Evolutionary conservation across 257 asterid species (phyloP).

Genomic region (Ballota nigra): DNA sequence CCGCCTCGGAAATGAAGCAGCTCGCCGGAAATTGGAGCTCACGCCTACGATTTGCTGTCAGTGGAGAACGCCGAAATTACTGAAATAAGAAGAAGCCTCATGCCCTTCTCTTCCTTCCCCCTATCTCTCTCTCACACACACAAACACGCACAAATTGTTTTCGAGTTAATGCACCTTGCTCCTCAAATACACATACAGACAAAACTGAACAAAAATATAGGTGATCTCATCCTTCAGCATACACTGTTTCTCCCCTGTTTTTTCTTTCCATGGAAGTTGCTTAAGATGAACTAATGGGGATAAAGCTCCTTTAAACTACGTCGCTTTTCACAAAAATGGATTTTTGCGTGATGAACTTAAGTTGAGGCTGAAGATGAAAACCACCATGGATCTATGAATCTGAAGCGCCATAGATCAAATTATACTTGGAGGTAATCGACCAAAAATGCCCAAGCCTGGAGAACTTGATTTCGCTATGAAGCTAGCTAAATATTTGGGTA

Average conservation of each 20-base stretch:
- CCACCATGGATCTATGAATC: conserved; percentile 42
- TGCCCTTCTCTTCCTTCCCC: background rate
- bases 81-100: no score
- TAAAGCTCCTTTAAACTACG: conserved; percentile 19
- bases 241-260: no score
- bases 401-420: conserved; percentile 44
- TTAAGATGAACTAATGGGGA: conserved; percentile 43
- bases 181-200: conserved; percentile 5
- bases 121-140: background rate
- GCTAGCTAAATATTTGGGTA: no score
- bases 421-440: conserved; percentile 23
- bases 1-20: no score
- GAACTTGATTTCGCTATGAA: conserved; percentile 31
- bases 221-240: conserved; percentile 24
- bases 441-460: conserved; percentile 34
- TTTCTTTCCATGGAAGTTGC: conserved; percentile 39
- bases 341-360: conserved; percentile 37
- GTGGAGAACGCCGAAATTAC: no score
- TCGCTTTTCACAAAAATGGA: conserved; percentile 31
- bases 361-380: conserved; percentile 22
- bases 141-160: background rate
- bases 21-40: no score
- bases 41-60: no score
- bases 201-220: conserved; percentile 1
- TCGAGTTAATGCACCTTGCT: background rate